Evolutionary conservation across 2,329 filamentous ascomycete species (phyloP).

Genomic region (Fusarium decemcellulare): DNA sequence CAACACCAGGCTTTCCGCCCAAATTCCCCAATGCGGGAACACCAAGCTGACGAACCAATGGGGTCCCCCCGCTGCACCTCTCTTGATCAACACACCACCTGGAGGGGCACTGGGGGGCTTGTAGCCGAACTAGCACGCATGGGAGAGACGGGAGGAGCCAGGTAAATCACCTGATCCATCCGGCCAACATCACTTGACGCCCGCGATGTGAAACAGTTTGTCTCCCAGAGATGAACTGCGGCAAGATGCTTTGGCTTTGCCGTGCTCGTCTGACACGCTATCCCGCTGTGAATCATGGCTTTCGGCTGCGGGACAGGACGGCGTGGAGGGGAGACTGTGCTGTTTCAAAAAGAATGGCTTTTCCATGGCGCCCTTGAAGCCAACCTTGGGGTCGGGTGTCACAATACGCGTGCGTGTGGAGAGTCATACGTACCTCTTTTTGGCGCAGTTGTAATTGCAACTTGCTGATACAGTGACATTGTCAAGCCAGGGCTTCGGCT

Average conservation of each 20-base stretch:
- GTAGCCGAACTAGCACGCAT: slow-evolving; percentile 11
- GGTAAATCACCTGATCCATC: slow-evolving; percentile 40
- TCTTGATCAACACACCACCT: slow-evolving; percentile 24
- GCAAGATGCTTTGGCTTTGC: slow-evolving; percentile 14
- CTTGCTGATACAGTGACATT: slow-evolving; percentile 11
- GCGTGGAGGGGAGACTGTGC: background rate
- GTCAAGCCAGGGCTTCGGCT: background rate
- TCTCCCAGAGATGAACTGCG: slow-evolving; percentile 28
- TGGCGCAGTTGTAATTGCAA: background rate
- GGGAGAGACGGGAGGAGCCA: slow-evolving; percentile 11
- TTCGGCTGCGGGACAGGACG: background rate
- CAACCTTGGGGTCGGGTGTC: slow-evolving; percentile 1
- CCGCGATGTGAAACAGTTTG: slow-evolving; percentile 38
- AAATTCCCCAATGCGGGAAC: slow-evolving; percentile 30
- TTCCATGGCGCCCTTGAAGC: background rate
- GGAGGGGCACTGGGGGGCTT: slow-evolving; percentile 1
- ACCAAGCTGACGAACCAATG: slow-evolving; percentile 33
- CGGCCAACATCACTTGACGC: slow-evolving; percentile 36
- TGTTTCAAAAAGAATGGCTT: slow-evolving; percentile 5
- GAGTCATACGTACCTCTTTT: background rate
- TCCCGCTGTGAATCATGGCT: slow-evolving; percentile 18
- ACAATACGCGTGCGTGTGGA: slow-evolving; percentile 13
- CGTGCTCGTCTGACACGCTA: slow-evolving; percentile 23
- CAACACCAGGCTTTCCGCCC: slow-evolving; percentile 18
- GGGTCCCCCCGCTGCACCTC: slow-evolving; percentile 6